Evolutionary conservation across 1,139 yeast genomes (phyloP), one percentile per base, ranked within the genome.

Genomic region (Candida neerlandica): DNA sequence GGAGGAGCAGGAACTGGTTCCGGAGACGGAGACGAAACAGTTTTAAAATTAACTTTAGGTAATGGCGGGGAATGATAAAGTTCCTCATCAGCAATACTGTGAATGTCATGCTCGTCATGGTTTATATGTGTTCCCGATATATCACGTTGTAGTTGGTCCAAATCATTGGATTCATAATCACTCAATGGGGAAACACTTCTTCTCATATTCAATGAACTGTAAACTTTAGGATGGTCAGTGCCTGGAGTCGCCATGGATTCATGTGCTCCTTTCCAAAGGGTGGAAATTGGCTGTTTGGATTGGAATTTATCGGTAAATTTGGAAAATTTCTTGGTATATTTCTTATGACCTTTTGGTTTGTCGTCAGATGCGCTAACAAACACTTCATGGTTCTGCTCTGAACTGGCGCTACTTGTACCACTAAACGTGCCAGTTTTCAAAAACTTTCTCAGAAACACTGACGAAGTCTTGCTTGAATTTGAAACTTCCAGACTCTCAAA

Each of bases 261-360:
- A 16, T 38, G 33, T 18, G 21, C 23, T 14, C 42, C 50, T 10
- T 52, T 55, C 64, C 72, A 70, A 10, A 69, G 47, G 4, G 60
- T 54, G 5, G 67, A 59, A 26, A 72, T 62, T 4, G 77, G 71
- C 47, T 74, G 78, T 55, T 68, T 72, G n/a, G 67, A 56, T 48
- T 63, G 67, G 50, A 74, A 67, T 53, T 67, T 71, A 42, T 54
- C 59, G 49, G 65, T 71, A 41, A 75, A 56, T 57, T 66, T 71
- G 49, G 60, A 59, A 49, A 75, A 63, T 46, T 69, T 70, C 23
- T 58, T 53, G 9, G 59, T 57, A 48, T 64, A 65, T 47, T 65
- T 68, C 40, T 61, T 61, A 12, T 60, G 50, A 5, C 62, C 59
- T 43, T 58, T 57, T 7, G 52, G 49, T 16, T 52, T 55, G 48